Conservation (phyloP, 1,139 yeast species). For the Chernovozyma aurita region DNA sequence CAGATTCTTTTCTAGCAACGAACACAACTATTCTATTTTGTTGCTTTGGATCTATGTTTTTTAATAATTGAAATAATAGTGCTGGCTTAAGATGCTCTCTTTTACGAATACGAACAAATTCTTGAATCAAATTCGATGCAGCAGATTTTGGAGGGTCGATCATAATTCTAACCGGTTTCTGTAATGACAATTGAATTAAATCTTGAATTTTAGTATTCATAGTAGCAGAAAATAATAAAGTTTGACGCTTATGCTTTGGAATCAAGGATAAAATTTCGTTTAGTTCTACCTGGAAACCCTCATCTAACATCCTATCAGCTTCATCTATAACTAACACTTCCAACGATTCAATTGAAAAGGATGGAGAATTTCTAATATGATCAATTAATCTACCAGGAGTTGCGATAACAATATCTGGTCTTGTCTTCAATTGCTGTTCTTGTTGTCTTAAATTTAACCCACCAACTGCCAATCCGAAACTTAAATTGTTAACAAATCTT, state of each 20-base stretch:
- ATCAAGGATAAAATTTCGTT: conserved; percentile 82
- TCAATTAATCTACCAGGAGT: conserved; percentile 98
- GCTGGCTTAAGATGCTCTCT: conserved; percentile 84
- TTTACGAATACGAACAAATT: conserved; percentile 89
- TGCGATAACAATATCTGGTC: conserved; percentile 96
- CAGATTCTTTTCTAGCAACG: conserved; percentile 85
- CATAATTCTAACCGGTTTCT: conserved; percentile 90
- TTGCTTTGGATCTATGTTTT: conserved; percentile 56
- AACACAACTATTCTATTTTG: conserved; percentile 80
- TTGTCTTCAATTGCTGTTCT: conserved; percentile 83
- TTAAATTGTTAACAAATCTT: conserved; percentile 66
- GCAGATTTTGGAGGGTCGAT: conserved; percentile 95
- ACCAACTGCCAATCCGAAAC: conserved; percentile 94
- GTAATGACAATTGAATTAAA: conserved; percentile 79
- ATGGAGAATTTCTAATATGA: conserved; percentile 91
- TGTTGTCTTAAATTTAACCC: conserved; percentile 93
- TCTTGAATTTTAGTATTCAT: conserved; percentile 93
- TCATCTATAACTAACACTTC: conserved; percentile 94
- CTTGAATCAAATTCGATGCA: conserved; percentile 81
- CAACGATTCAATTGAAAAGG: conserved; percentile 83
- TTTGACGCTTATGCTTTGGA: conserved; percentile 85
- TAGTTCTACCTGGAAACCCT: conserved; percentile 93
- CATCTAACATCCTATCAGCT: conserved; percentile 99
- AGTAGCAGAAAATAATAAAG: conserved; percentile 92
- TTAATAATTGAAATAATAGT: conserved; percentile 64